Evolutionary conservation across 176 grass and related monocot species (phyloP), one percentile per base, ranked within the genome.

Genomic region (Oryza officinalis): DNA sequence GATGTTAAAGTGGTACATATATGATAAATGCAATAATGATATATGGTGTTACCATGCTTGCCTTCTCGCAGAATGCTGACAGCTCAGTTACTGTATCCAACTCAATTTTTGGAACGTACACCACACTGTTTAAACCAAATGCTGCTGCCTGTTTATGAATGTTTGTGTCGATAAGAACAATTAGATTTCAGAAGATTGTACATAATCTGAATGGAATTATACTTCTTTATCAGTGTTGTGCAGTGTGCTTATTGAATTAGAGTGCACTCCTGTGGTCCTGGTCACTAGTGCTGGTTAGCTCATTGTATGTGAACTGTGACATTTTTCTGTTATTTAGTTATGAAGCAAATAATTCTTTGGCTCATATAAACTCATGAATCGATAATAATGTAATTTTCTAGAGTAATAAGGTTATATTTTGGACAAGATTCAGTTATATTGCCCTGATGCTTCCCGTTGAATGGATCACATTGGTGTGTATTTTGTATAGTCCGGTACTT

Each of bases 81-180:
- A 98, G 80, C 4, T 88, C 89, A 35, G 81, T 74, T 31, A 98
- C 89, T 47, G 93, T 98, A 8, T 91, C 76, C 73, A 89, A n/a
- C 65, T 93, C 76, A n/a, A 98, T 77, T 83, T 92, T 90, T 3
- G 96, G 93, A 18, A 98, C 85, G 10, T 93, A 85, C 8, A 98
- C 93, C 2, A 95, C 65, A 43, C 93, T 98, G 79, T 85, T 95
- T 79, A 98, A 90, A 77, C 92, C 96, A 88, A 98, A 98, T 50
- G 96, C 96, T 22, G 93, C 88, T 65, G 93, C 91, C 93, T 98
- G 70, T 22, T 44, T 15, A 68, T 30, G 27, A 76, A 80, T 66
- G 30, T 68, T 20, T 28, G 43, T 49, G 52, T 76, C 22, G n/a
- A 27, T 17, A 79, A 33, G 3, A 57, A 60, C 5, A 60, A 60